phyloP scores from a whole-genome alignment of 2,329 filamentous ascomycete genomes.

The Aspergillus sclerotialis region DNA sequence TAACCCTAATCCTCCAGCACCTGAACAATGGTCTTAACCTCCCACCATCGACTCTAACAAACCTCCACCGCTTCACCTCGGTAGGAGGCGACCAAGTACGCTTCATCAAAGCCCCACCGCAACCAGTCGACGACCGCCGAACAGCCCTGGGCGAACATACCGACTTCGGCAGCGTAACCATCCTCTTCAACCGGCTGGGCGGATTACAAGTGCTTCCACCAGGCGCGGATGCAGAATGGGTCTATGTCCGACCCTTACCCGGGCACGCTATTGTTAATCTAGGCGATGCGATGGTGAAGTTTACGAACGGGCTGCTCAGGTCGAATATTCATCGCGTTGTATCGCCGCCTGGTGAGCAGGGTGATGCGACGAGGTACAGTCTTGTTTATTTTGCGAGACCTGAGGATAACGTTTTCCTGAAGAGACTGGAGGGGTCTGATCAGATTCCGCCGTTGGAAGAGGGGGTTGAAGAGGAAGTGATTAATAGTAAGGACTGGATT shows the following conservation, averaged over 20 bases:
- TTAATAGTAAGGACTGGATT: slow-evolving; percentile 38
- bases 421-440: slow-evolving; percentile 28
- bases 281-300: slow-evolving; percentile 39
- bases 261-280: slow-evolving; percentile 41
- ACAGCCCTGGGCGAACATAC: slow-evolving; percentile 48
- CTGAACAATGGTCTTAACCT: slow-evolving; percentile 42
- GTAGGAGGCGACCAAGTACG: slow-evolving; percentile 49
- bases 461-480: slow-evolving; percentile 26
- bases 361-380: slow-evolving; percentile 40
- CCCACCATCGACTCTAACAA: slow-evolving; percentile 32
- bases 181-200: slow-evolving; percentile 51
- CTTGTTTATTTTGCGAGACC: slow-evolving; percentile 51
- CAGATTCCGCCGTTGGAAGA: slow-evolving; percentile 26
- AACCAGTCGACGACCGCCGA: slow-evolving; percentile 34
- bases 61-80: slow-evolving; percentile 39
- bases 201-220: slow-evolving; percentile 49
- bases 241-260: slow-evolving; percentile 46
- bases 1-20: slow-evolving; percentile 37
- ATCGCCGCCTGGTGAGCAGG: slow-evolving; percentile 42
- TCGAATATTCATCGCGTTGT: slow-evolving; percentile 45
- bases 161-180: slow-evolving; percentile 50
- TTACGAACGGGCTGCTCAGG: slow-evolving; percentile 35
- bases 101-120: slow-evolving; percentile 45
- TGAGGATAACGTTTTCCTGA: slow-evolving; percentile 42
- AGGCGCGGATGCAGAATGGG: slow-evolving; percentile 37